These are phyloP conservation scores for Penicillium coprophilum DNA, from an alignment of 495 filamentous ascomycete genomes.

Conservation along the genomic window DNA sequence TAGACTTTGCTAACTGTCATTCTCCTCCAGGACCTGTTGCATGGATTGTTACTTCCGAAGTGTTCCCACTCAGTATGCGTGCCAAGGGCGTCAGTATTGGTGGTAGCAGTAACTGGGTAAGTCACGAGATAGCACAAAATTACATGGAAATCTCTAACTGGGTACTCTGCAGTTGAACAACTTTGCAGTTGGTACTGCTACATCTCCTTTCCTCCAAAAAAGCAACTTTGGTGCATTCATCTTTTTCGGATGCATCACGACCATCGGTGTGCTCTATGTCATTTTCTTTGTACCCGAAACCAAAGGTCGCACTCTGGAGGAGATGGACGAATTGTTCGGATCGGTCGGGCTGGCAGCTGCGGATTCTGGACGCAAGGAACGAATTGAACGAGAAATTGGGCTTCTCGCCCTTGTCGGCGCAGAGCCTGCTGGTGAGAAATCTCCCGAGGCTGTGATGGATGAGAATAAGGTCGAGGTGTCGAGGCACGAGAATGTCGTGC, in stretches of 20 bases:
- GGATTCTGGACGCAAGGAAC: constrained; percentile 32
- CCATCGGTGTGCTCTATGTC: constrained; percentile 49
- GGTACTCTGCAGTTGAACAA: constrained; percentile 48
- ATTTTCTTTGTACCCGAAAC: constrained; percentile 57
- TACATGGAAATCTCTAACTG: constrained; percentile 6
- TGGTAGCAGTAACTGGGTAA: constrained; percentile 45
- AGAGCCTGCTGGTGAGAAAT: constrained; percentile 20
- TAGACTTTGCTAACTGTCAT: constrained; percentile 5
- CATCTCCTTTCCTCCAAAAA: constrained; percentile 35
- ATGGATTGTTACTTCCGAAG: constrained; percentile 47
- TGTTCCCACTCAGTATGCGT: constrained; percentile 48
- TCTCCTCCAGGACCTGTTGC: constrained; percentile 34
- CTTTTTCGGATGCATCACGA: constrained; percentile 50
- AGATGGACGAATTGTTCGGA: constrained; percentile 56
- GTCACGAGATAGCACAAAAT: constrained; percentile 1
- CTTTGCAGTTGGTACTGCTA: constrained; percentile 44
- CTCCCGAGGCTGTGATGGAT: neutral
- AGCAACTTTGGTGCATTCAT: constrained; percentile 45
- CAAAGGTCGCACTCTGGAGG: constrained; percentile 56
- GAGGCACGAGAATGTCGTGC: constrained; percentile 13
- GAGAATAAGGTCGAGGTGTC: constrained; percentile 2
- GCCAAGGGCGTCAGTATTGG: constrained; percentile 47
- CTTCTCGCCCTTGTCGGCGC: constrained; percentile 32
- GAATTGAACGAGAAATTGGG: constrained; percentile 39
- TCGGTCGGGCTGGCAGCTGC: constrained; percentile 33